Evolutionary conservation across 164 flowering plant species (phyloP).

Genomic region (Cinnamomum micranthum): DNA sequence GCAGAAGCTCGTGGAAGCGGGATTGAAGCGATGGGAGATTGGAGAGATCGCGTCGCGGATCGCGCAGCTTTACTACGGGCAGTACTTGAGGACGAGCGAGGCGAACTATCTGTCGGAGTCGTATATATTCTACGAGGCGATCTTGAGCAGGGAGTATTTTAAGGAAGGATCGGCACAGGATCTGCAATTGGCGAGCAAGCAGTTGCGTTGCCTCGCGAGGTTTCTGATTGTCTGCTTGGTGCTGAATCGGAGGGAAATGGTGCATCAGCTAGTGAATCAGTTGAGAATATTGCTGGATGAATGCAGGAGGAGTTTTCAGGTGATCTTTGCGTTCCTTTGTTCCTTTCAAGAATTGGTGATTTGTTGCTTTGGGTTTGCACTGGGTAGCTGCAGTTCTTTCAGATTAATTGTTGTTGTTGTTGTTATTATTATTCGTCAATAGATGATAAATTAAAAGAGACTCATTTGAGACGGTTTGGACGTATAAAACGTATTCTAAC

Average conservation of each 20-base stretch:
- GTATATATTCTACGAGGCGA: constrained; percentile 80
- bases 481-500: too few relatives aligned
- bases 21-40: constrained; percentile 88
- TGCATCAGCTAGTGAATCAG: constrained; percentile 63
- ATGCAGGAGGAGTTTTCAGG: constrained; percentile 77
- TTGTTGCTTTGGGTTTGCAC: too few relatives aligned
- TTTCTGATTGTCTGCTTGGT: constrained; percentile 80
- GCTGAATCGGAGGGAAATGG: constrained; percentile 69
- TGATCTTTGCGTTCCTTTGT: constrained; percentile 11
- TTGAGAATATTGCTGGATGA: constrained; percentile 69
- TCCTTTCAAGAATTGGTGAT: too few relatives aligned
- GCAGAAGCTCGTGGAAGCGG: constrained; percentile 81
- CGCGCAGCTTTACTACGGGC: constrained; percentile 84
- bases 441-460: too few relatives aligned
- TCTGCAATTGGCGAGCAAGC: constrained; percentile 67
- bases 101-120: constrained; percentile 73
- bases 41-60: constrained; percentile 97
- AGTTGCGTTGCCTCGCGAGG: constrained; percentile 77
- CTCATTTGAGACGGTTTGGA: too few relatives aligned
- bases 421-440: too few relatives aligned
- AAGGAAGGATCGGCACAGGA: constrained; percentile 69
- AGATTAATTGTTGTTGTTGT: too few relatives aligned
- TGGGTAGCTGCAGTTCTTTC: too few relatives aligned
- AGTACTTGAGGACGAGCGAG: constrained; percentile 81
- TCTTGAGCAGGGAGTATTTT: constrained; percentile 77